A percentile compares a stretch with the other conserved stretches of the same genome.
phyloP scores from a whole-genome alignment of 1,284 basidiomycete species.

The Stygiomarasmius scandens region DNA sequence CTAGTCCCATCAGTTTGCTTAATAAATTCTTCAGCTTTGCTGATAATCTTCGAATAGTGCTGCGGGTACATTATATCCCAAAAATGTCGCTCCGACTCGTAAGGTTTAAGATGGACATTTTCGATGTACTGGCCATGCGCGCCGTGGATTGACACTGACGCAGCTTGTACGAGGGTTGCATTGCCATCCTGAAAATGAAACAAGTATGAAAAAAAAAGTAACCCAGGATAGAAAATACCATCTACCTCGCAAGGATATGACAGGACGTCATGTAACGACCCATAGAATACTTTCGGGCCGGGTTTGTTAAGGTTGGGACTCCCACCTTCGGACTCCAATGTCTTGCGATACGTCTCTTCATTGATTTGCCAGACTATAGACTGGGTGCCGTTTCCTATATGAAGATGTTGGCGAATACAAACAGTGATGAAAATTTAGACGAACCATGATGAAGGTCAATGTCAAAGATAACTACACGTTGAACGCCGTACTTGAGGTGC shows the following conservation, averaged over 20 bases:
- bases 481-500: slow-evolving; percentile 78
- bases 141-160: slow-evolving; percentile 79
- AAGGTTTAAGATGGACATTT: slow-evolving; percentile 87
- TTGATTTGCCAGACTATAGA: slow-evolving; percentile 92
- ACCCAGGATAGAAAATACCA: not conserved
- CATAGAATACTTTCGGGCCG: slow-evolving; percentile 81
- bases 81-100: slow-evolving; percentile 68
- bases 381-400: slow-evolving; percentile 89
- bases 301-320: slow-evolving; percentile 35
- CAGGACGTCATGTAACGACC: slow-evolving; percentile 88
- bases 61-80: slow-evolving; percentile 72
- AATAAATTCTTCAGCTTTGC: slow-evolving; percentile 76
- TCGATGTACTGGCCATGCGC: slow-evolving; percentile 90
- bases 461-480: slow-evolving; percentile 86
- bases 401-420: not conserved
- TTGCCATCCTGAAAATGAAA: slow-evolving; percentile 71
- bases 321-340: slow-evolving; percentile 52
- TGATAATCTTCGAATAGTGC: slow-evolving; percentile 72
- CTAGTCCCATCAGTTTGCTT: slow-evolving; percentile 64
- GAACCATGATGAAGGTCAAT: slow-evolving; percentile 91
- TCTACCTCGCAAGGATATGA: slow-evolving; percentile 91
- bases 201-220: not conserved
- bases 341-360: slow-evolving; percentile 76
- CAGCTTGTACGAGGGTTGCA: slow-evolving; percentile 77
- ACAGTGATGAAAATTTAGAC: slow-evolving; percentile 14